A percentile compares a stretch with the other conserved stretches of the same genome.
phyloP scores from a whole-genome alignment of 106 monocot genomes.

The Platanthera guangdongensis region DNA sequence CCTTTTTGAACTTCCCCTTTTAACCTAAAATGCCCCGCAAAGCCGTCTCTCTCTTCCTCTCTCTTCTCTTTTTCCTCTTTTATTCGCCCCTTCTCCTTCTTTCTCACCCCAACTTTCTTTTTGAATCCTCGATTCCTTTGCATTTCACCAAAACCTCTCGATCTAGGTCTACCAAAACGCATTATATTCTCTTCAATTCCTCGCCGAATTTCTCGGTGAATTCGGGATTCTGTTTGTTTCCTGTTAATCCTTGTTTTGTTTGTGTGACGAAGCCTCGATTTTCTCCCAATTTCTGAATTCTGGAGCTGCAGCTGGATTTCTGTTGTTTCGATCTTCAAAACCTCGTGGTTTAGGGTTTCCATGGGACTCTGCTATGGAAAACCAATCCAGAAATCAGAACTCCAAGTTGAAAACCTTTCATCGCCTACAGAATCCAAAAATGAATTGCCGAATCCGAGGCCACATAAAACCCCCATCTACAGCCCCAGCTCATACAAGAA shows the following conservation, averaged over 20 bases:
- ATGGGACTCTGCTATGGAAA: conserved; percentile 88
- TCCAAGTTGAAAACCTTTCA: background rate
- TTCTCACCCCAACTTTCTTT: too few species aligned
- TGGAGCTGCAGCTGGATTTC: background rate
- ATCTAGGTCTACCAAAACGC: background rate
- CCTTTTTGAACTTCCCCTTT: too few species aligned
- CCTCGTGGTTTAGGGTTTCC: conserved; percentile 13
- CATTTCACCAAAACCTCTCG: background rate
- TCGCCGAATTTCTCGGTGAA: background rate
- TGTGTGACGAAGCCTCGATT: background rate
- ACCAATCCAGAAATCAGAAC: conserved; percentile 20
- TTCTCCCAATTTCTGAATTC: background rate
- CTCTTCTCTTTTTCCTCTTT: too few species aligned
- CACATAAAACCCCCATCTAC: too few species aligned
- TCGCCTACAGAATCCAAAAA: too few species aligned
- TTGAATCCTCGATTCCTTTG: background rate
- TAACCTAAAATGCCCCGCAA: too few species aligned
- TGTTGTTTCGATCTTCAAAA: background rate
- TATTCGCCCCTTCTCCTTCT: too few species aligned
- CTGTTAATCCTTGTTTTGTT: background rate
- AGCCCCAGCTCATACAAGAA: too few species aligned
- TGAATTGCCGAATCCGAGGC: too few species aligned
- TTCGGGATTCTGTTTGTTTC: background rate
- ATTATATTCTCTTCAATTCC: background rate
- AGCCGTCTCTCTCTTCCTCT: too few species aligned